Conservation (phyloP, 2,329 filamentous ascomycete genomes). For the Colletotrichum nymphaeae region DNA sequence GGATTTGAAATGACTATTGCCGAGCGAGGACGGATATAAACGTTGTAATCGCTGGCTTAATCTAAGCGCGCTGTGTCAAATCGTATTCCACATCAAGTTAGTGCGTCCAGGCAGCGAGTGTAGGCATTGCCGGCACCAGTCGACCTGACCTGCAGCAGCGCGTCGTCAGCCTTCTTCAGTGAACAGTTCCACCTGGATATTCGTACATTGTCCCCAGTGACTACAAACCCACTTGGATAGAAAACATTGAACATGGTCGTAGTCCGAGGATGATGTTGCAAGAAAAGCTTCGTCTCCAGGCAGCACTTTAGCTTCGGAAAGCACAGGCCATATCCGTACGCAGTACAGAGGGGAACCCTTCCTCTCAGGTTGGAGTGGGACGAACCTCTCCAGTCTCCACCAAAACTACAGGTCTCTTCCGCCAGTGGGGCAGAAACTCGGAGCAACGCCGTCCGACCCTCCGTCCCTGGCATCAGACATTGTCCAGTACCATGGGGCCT, state of each 20-base stretch:
- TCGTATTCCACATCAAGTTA: not conserved
- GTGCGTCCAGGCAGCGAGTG: not conserved
- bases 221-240: not conserved
- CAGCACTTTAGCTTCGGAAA: slow-evolving; percentile 1
- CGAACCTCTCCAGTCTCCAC: not conserved
- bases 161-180: not conserved
- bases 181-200: not conserved
- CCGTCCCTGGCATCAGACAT: not conserved
- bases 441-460: not conserved
- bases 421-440: not conserved
- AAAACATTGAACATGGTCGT: too few relatives aligned
- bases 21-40: not conserved
- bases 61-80: not conserved
- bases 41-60: not conserved
- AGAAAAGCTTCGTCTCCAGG: not conserved
- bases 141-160: not conserved
- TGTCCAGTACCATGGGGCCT: too few relatives aligned
- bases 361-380: not conserved
- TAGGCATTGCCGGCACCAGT: too few relatives aligned
- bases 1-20: not conserved
- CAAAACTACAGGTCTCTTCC: not conserved
- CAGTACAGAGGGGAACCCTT: not conserved
- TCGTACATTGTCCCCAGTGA: not conserved
- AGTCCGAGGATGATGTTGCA: not conserved
- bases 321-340: slow-evolving; percentile 15